Conservation (phyloP, 441 rosid species). For the Adansonia madagascariensis region DNA sequence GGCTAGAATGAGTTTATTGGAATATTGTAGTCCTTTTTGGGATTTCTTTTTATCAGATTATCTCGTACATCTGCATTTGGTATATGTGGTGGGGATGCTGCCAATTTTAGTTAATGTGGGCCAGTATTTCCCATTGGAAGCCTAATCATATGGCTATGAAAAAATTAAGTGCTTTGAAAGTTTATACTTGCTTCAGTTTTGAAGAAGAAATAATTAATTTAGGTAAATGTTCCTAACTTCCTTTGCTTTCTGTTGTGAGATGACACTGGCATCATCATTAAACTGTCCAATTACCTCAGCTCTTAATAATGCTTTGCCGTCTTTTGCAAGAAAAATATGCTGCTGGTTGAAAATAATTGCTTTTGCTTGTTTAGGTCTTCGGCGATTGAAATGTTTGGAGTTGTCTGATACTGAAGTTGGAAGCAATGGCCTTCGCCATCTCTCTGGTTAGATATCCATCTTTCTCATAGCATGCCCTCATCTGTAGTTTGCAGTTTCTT, state of each 20-base stretch:
- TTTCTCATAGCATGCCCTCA: background rate
- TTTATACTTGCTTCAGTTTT: background rate
- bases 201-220: background rate
- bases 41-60: background rate
- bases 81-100: background rate
- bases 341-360: slow-evolving; percentile 14
- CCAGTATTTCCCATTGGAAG: background rate
- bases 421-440: slow-evolving; percentile 76
- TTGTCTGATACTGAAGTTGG: slow-evolving; percentile 89
- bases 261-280: background rate
- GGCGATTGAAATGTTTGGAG: slow-evolving; percentile 71
- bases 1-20: background rate
- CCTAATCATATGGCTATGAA: background rate
- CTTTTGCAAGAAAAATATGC: background rate
- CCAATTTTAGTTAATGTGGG: background rate
- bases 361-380: slow-evolving; percentile 56
- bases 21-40: slow-evolving; percentile 3
- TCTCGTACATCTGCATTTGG: background rate
- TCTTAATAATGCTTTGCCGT: background rate
- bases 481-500: background rate
- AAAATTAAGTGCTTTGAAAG: background rate
- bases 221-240: background rate
- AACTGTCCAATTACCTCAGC: background rate
- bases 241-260: background rate
- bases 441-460: slow-evolving; percentile 64